Evolutionary conservation across 2,329 filamentous ascomycete genomes (phyloP), one percentile per base, ranked within the genome.

Genomic region (Westerdykella aurantiaca): DNA sequence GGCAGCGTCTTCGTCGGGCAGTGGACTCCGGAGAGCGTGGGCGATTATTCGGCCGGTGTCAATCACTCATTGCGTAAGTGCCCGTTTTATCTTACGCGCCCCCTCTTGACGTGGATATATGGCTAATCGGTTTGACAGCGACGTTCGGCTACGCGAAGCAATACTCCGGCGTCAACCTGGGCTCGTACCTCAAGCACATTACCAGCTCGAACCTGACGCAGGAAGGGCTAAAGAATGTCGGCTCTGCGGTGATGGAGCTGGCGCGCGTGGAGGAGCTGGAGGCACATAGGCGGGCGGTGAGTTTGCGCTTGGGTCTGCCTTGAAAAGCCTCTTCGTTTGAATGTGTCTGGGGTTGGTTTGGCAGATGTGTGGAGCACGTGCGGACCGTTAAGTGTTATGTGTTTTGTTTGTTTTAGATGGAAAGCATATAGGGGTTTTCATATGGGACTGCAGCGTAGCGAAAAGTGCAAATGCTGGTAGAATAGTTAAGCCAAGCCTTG

Each of bases 101-200:
- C 18, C 29, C 38, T 31, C 22, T 35, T 21, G 21, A 1, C 23
- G 34, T 43, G 16, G 4, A 37, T 31, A 41, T 9, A 22, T 6
- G 14, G 38, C 41, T 44, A 25, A 38, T 39, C 1, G 14, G 40
- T 29, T 29, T 3, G 11, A 16, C 39, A 95, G 89, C 93, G 41
- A 98, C 93, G 0, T 98, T 97, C 63, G 93, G 93, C 34, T 98
- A 95, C 61, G 93, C 93, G 39, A 95, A 95, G 72, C 93, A 98
- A 69, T 98, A 98, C 73, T 96, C 89, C 5, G 93, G 93, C 41
- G 93, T 98, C 62, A 98, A 95, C 68, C 79, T 98, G 5, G 88
- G 81, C 25, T 97, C 91, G 2, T 98, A 96, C 71, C 80, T 95
- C 67, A 98, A 98, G 74, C 89, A 97, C 75, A 96, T 98, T 61